These are phyloP conservation scores for Clavaria fumosa DNA, from an alignment of 768 basidiomycete species.

Conservation along the genomic window DNA sequence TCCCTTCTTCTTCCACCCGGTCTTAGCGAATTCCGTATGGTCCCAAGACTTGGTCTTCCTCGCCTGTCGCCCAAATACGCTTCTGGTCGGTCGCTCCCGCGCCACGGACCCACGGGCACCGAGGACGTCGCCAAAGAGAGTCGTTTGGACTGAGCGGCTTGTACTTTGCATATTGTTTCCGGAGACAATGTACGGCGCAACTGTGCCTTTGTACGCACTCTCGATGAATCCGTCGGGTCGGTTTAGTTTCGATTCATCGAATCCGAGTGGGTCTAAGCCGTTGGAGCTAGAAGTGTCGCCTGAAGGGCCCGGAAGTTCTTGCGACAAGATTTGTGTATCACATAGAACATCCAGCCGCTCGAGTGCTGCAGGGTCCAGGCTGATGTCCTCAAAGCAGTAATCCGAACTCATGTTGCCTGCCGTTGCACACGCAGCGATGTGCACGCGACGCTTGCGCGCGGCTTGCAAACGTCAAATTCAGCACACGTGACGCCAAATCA, in stretches of 20 bases:
- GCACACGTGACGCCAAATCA: too few relatives aligned
- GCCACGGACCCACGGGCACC: conserved; percentile 18
- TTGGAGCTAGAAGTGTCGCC: conserved; percentile 24
- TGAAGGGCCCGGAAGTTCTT: conserved; percentile 10
- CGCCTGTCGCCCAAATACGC: conserved; percentile 38
- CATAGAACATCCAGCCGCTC: conserved; percentile 59
- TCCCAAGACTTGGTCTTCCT: conserved; percentile 81
- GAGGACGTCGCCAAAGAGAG: conserved; percentile 45
- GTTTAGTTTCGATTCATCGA: conserved; percentile 39
- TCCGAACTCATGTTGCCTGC: conserved; percentile 59
- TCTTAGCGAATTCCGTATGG: conserved; percentile 73
- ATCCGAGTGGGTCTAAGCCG: conserved; percentile 40
- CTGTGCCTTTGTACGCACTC: conserved; percentile 28
- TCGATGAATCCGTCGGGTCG: conserved; percentile 38
- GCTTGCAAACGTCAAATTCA: too few relatives aligned
- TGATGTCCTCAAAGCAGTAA: conserved; percentile 56
- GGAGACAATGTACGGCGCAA: conserved; percentile 26
- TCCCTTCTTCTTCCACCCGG: conserved; percentile 49
- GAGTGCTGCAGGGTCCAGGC: conserved; percentile 41
- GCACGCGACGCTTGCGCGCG: too few relatives aligned
- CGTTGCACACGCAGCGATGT: too few relatives aligned
- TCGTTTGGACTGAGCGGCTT: conserved; percentile 37
- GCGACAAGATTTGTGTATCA: conserved; percentile 26
- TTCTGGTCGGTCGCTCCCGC: conserved; percentile 15
- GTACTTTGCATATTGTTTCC: conserved; percentile 23